These are phyloP conservation scores for Rickenella mellea DNA, from an alignment of 768 basidiomycete species.

Conservation along the genomic window DNA sequence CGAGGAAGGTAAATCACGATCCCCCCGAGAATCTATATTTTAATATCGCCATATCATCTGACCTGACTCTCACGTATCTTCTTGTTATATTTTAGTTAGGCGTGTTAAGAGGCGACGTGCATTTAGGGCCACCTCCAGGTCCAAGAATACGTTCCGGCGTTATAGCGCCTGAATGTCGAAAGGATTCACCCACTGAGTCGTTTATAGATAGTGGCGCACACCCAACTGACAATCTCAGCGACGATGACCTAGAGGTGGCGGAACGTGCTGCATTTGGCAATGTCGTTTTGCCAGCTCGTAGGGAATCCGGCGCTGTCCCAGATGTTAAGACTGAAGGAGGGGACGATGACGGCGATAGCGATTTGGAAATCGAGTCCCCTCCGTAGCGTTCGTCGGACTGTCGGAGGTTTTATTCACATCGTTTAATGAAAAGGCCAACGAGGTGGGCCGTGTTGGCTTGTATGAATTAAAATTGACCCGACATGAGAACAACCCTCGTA, in stretches of 20 bases:
- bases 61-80: slow-evolving; percentile 1
- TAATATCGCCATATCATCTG: not conserved
- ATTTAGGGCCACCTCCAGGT: slow-evolving; percentile 57
- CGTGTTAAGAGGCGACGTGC: slow-evolving; percentile 37
- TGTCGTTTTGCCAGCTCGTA: not conserved
- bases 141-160: slow-evolving; percentile 57
- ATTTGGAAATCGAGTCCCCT: slow-evolving; percentile 10
- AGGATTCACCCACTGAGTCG: slow-evolving; percentile 5
- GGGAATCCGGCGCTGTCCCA: slow-evolving; percentile 5
- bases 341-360: slow-evolving; percentile 4
- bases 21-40: not conserved
- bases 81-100: slow-evolving; percentile 39
- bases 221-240: slow-evolving; percentile 18
- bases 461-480: too few species aligned
- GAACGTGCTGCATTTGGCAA: slow-evolving; percentile 7
- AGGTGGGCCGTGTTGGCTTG: too few species aligned
- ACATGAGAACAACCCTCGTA: too few species aligned
- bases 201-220: slow-evolving; percentile 7
- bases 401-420: too few species aligned
- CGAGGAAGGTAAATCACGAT: slow-evolving; percentile 44
- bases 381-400: too few species aligned
- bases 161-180: slow-evolving; percentile 16
- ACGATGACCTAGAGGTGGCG: slow-evolving; percentile 19
- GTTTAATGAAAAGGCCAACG: too few species aligned
- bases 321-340: not conserved